A percentile compares a stretch with the other conserved stretches of the same genome.
phyloP scores from a whole-genome alignment of 164 flowering plant genomes.

The Platanus orientalis region DNA sequence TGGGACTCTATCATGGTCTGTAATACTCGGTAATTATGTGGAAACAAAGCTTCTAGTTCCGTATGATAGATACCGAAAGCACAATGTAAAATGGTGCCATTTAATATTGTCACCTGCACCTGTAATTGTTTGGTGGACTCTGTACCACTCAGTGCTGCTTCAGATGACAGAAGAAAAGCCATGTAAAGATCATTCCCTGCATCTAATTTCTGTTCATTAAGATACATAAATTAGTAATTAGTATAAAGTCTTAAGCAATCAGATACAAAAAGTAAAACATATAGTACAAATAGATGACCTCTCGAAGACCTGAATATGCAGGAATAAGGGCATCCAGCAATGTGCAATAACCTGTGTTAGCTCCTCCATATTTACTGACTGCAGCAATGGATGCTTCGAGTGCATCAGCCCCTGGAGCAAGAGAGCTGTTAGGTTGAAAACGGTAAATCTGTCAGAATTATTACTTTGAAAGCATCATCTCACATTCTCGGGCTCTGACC shows the following conservation, averaged over 20 bases:
- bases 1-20: too few relatives aligned
- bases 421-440: slow-evolving; percentile 2
- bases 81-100: too few relatives aligned
- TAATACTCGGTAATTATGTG: too few relatives aligned
- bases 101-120: slow-evolving; percentile 47
- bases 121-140: slow-evolving; percentile 79
- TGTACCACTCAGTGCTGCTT: slow-evolving; percentile 83
- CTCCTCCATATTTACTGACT: slow-evolving; percentile 92
- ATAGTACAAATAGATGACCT: slow-evolving; percentile 34
- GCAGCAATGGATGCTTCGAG: slow-evolving; percentile 79
- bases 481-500: slow-evolving; percentile 60
- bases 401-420: slow-evolving; percentile 81
- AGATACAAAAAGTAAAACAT: background rate
- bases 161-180: slow-evolving; percentile 78
- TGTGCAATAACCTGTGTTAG: slow-evolving; percentile 82
- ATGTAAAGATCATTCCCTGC: slow-evolving; percentile 66
- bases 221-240: background rate
- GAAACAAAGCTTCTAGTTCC: too few relatives aligned
- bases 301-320: slow-evolving; percentile 60
- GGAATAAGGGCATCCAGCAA: slow-evolving; percentile 93
- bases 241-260: background rate
- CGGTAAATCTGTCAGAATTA: background rate
- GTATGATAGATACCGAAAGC: too few relatives aligned
- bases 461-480: slow-evolving; percentile 23
- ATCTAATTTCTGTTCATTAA: slow-evolving; percentile 48